Percentiles rank a stretch among this genome's conserved stretches.
Evolutionary conservation across 805 yeast genomes (phyloP).

Genomic region (Hanseniaspora vineae): DNA sequence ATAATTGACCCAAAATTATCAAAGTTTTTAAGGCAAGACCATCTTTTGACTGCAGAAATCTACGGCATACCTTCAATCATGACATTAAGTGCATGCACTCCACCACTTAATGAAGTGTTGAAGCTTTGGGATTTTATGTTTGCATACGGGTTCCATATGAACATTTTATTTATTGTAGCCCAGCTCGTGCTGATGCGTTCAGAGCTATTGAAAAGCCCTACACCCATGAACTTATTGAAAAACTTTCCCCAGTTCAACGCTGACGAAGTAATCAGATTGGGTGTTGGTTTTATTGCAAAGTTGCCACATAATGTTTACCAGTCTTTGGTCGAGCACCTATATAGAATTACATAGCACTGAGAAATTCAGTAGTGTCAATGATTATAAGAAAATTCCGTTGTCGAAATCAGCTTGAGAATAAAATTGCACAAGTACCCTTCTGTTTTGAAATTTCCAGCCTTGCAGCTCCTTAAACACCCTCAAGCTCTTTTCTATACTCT

Average conservation of each 20-base stretch:
- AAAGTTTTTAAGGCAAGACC: conserved; percentile 28
- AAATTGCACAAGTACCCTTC: conserved; percentile 20
- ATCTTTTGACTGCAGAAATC: conserved; percentile 61
- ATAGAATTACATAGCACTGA: conserved; percentile 6
- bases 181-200: conserved; percentile 62
- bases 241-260: conserved; percentile 64
- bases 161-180: conserved; percentile 71
- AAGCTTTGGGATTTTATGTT: conserved; percentile 82
- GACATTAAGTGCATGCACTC: conserved; percentile 81
- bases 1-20: conserved; percentile 63
- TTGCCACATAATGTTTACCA: conserved; percentile 52
- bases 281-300: conserved; percentile 67
- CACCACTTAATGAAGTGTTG: conserved; percentile 63
- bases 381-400: conserved; percentile 3
- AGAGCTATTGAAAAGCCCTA: conserved; percentile 37
- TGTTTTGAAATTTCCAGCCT: conserved; percentile 54
- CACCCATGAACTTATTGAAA: conserved; percentile 64
- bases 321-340: conserved; percentile 19
- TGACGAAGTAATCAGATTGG: conserved; percentile 60
- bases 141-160: conserved; percentile 85
- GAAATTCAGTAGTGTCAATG: conserved; percentile 1
- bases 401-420: conserved; percentile 3
- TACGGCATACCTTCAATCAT: conserved; percentile 78
- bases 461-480: conserved; percentile 44
- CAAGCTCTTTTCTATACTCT: conserved; percentile 34